Evolutionary conservation across 2,329 filamentous ascomycete species (phyloP).

Genomic region (Cladorrhinum sp.): DNA sequence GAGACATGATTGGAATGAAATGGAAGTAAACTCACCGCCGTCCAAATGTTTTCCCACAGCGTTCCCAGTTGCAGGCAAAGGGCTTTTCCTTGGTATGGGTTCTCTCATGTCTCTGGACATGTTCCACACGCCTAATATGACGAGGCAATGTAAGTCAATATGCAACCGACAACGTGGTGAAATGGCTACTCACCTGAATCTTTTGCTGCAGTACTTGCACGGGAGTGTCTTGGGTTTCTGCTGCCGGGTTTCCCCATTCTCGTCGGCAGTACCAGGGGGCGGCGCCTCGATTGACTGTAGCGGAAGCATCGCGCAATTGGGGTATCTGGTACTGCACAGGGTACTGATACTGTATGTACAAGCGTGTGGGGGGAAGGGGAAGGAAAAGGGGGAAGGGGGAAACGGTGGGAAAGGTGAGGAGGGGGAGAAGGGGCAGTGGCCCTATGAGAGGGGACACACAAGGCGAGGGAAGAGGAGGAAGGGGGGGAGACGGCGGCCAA

Average conservation of each 20-base stretch:
- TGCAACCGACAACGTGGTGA: constrained; percentile 27
- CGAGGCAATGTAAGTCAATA: constrained; percentile 42
- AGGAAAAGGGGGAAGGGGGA: constrained; percentile 18
- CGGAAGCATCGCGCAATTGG: constrained; percentile 45
- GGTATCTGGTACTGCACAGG: constrained; percentile 23
- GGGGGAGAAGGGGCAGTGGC: constrained; percentile 2
- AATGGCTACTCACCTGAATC: constrained; percentile 51
- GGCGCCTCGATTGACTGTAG: constrained; percentile 51
- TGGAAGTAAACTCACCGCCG: constrained; percentile 48
- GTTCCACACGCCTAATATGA: constrained; percentile 56
- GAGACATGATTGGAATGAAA: neutral
- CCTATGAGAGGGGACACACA: constrained; percentile 7
- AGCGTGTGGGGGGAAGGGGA: constrained; percentile 26
- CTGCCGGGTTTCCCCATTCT: constrained; percentile 50
- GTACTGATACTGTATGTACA: constrained; percentile 23
- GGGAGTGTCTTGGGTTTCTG: constrained; percentile 61
- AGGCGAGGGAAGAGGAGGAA: neutral
- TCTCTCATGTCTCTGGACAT: constrained; percentile 61
- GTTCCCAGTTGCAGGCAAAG: constrained; percentile 57
- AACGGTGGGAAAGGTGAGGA: constrained; percentile 13
- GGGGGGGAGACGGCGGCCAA: constrained; percentile 11
- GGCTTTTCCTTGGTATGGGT: constrained; percentile 66
- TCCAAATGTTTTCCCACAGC: constrained; percentile 61
- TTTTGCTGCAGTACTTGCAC: constrained; percentile 62
- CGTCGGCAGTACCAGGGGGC: constrained; percentile 39